A percentile compares a stretch with the other conserved stretches of the same genome.
phyloP scores from a whole-genome alignment of 768 basidiomycete genomes.

The Lactifluus pinguis region DNA sequence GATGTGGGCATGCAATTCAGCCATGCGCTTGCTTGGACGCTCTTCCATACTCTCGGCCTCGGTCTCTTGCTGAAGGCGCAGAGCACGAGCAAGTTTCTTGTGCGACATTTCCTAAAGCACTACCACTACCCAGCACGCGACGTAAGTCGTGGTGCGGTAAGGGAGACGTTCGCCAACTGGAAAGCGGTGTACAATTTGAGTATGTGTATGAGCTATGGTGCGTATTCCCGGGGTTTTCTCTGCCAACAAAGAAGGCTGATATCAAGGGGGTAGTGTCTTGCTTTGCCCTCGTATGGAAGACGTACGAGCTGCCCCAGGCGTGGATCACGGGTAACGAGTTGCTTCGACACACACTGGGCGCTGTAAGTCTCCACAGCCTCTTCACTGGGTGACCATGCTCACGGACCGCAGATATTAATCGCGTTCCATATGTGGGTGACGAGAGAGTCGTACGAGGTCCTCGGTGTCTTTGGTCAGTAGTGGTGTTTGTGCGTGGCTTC shows the following conservation, averaged over 20 bases:
- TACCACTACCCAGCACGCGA: conserved; percentile 79
- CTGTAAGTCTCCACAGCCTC: conserved; percentile 40
- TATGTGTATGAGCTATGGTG: conserved; percentile 92
- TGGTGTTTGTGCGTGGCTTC: not conserved
- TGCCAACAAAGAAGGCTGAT: not conserved
- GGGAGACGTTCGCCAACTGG: conserved; percentile 94
- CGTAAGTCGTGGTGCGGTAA: conserved; percentile 65
- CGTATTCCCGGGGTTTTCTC: conserved; percentile 16
- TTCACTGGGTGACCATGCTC: not conserved
- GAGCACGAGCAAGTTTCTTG: conserved; percentile 78
- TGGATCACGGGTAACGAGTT: conserved; percentile 88
- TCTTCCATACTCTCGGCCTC: conserved; percentile 82
- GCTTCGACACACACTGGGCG: conserved; percentile 80
- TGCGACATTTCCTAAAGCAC: conserved; percentile 89
- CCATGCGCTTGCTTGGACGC: conserved; percentile 79
- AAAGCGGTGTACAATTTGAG: conserved; percentile 88
- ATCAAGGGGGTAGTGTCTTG: conserved; percentile 56
- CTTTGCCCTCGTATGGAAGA: conserved; percentile 79
- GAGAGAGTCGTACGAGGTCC: conserved; percentile 81
- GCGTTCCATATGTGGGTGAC: conserved; percentile 89
- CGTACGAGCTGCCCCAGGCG: conserved; percentile 69
- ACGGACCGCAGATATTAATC: conserved; percentile 53
- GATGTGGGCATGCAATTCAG: conserved; percentile 62
- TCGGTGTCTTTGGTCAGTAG: conserved; percentile 79
- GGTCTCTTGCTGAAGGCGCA: conserved; percentile 81